Evolutionary conservation across 768 basidiomycete species (phyloP).

Genomic region (Pisolithus sp.): DNA sequence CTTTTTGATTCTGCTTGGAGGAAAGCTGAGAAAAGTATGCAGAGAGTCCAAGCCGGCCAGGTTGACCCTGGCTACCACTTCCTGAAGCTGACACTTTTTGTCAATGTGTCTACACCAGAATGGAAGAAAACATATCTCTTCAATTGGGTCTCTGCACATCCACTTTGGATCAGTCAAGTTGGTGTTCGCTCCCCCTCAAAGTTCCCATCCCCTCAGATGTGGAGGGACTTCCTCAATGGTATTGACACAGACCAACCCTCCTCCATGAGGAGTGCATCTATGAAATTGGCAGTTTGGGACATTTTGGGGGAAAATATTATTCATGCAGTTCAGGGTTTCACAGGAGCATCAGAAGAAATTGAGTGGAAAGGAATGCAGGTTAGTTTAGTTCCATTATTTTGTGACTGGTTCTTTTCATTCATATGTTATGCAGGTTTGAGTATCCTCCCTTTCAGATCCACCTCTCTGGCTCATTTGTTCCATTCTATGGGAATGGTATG

Average conservation of each 20-base stretch:
- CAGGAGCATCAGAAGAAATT: not conserved
- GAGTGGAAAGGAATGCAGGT: not conserved
- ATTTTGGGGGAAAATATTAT: not conserved
- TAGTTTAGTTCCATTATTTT: not conserved
- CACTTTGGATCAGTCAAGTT: no score
- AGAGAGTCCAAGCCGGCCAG: no score
- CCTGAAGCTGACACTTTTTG: no score
- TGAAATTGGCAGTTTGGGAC: not conserved
- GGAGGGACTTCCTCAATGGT: no score
- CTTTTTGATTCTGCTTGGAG: no score
- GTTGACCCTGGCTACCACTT: no score
- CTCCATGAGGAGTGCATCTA: not conserved
- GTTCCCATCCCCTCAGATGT: no score
- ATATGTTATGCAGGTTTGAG: not conserved
- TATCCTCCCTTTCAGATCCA: not conserved
- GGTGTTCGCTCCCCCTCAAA: no score
- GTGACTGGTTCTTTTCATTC: not conserved
- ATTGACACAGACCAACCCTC: not conserved
- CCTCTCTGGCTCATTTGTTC: not conserved
- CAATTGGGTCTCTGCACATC: no score
- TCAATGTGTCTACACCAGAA: no score
- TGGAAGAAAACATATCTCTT: no score
- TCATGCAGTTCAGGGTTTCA: not conserved
- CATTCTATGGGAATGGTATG: not conserved
- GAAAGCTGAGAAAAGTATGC: no score